These are phyloP conservation scores for Ammopiptanthus mongolicus DNA, from an alignment of 306 rosid genomes.

Conservation along the genomic window DNA sequence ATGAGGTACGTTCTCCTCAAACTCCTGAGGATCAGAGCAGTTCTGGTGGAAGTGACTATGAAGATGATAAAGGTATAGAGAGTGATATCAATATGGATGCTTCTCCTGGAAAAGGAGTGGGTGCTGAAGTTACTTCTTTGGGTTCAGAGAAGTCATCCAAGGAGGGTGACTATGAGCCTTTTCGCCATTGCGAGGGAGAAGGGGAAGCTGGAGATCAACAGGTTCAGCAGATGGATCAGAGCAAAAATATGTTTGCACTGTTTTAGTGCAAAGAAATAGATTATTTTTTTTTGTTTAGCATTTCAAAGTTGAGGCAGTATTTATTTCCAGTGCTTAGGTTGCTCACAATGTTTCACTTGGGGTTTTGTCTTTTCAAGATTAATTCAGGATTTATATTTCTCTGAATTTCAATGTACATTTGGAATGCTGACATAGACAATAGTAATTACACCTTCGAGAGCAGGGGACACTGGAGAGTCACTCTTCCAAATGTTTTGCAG, in stretches of 20 bases:
- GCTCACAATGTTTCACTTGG: background rate
- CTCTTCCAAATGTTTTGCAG: background rate
- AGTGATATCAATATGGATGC: constrained; percentile 27
- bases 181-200: constrained; percentile 10
- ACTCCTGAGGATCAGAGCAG: constrained; percentile 37
- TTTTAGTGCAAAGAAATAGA: background rate
- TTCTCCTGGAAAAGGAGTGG: constrained; percentile 9
- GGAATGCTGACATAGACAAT: background rate
- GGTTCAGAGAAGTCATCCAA: constrained; percentile 12
- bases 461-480: too few relatives aligned
- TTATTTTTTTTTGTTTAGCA: background rate
- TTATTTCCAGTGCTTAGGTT: background rate
- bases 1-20: constrained; percentile 26
- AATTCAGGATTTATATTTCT: background rate
- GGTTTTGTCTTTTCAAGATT: background rate
- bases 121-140: constrained; percentile 15
- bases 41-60: constrained; percentile 50
- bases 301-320: background rate
- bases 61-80: constrained; percentile 24
- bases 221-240: constrained; percentile 4
- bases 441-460: too few relatives aligned
- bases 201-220: constrained; percentile 16
- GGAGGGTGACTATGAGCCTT: constrained; percentile 11
- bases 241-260: constrained; percentile 16
- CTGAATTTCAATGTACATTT: background rate